Evolutionary conservation across 164 flowering plant species (phyloP).

Genomic region (Magnolia officinalis): DNA sequence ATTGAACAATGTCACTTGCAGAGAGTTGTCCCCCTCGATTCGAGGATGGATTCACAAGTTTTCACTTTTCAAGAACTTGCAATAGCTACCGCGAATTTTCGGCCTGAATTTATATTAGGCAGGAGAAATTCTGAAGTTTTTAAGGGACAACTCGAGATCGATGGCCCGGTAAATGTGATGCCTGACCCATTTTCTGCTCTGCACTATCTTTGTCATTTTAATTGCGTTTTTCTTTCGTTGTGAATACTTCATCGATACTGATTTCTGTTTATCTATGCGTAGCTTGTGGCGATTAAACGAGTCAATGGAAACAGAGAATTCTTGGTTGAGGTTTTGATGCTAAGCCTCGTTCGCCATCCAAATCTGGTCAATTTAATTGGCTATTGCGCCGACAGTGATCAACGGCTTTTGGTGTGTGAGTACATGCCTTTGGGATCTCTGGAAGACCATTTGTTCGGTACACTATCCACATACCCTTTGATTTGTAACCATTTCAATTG

Average conservation of each 20-base stretch:
- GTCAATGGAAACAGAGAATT: conserved; percentile 82
- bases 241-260: neutral
- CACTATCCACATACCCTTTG: conserved; percentile 1
- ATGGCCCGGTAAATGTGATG: conserved; percentile 7
- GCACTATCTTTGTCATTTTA: neutral
- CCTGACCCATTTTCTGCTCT: neutral
- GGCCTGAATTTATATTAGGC: conserved; percentile 60
- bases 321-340: conserved; percentile 73
- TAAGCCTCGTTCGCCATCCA: conserved; percentile 65
- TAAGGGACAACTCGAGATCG: conserved; percentile 44
- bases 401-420: conserved; percentile 75
- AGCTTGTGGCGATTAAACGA: conserved; percentile 81
- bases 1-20: too few relatives aligned
- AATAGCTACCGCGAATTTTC: conserved; percentile 61
- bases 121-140: conserved; percentile 77
- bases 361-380: conserved; percentile 77
- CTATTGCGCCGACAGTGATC: conserved; percentile 76
- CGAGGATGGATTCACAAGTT: conserved; percentile 52
- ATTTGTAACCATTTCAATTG: neutral
- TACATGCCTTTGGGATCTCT: conserved; percentile 72
- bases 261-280: neutral
- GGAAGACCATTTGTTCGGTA: conserved; percentile 89
- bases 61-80: conserved; percentile 71
- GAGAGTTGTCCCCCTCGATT: conserved; percentile 10
- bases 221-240: too few relatives aligned